These are phyloP conservation scores for Zizania palustris DNA, from an alignment of 202 grass and related monocot genomes.

Conservation along the genomic window DNA sequence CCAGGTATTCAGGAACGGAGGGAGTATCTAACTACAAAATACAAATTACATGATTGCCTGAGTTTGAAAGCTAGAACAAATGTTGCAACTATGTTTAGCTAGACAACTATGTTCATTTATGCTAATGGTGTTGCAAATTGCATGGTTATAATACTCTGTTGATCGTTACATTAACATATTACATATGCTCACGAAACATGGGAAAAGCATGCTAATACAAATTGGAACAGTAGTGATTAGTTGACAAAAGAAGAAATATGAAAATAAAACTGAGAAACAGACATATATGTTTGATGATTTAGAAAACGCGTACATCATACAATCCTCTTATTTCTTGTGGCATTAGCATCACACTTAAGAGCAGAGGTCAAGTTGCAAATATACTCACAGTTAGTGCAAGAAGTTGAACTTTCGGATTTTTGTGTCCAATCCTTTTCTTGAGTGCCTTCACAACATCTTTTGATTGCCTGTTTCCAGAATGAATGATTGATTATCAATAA, in stretches of 20 bases:
- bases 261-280: slow-evolving; percentile 30
- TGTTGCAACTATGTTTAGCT: background rate
- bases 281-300: background rate
- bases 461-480: slow-evolving; percentile 61
- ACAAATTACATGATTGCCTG: background rate
- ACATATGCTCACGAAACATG: slow-evolving; percentile 22
- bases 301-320: background rate
- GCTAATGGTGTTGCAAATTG: background rate
- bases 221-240: slow-evolving; percentile 18
- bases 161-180: background rate
- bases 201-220: background rate
- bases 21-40: slow-evolving; percentile 16
- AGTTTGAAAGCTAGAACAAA: slow-evolving; percentile 16
- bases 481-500: slow-evolving; percentile 32
- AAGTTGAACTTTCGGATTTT: slow-evolving; percentile 87
- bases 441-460: slow-evolving; percentile 84
- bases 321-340: background rate
- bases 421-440: slow-evolving; percentile 80
- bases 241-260: slow-evolving; percentile 11
- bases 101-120: slow-evolving; percentile 17
- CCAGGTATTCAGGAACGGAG: too few species aligned
- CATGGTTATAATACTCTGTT: slow-evolving; percentile 5
- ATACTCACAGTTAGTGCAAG: slow-evolving; percentile 77
- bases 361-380: slow-evolving; percentile 13
- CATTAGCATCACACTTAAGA: slow-evolving; percentile 14